phyloP scores from a whole-genome alignment of 345 rosid genomes.

The Eucalyptus paniculata region DNA sequence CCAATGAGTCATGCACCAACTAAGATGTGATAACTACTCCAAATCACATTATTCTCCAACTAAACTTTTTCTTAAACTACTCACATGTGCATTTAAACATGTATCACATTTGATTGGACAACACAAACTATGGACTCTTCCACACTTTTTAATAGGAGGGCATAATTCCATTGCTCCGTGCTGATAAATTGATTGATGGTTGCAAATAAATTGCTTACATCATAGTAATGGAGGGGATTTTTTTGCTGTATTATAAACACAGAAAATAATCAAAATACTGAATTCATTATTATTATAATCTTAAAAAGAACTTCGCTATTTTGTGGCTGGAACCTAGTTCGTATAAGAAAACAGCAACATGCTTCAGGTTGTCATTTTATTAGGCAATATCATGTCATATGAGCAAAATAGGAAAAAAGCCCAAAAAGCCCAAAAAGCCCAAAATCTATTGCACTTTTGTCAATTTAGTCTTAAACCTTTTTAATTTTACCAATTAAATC shows the following conservation, averaged over 20 bases:
- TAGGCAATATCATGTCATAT: neutral
- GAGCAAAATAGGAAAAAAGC: neutral
- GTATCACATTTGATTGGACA: neutral
- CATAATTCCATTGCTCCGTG: neutral
- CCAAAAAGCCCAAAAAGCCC: too few relatives aligned
- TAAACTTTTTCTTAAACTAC: neutral
- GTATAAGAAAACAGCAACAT: neutral
- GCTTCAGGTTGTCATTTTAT: neutral
- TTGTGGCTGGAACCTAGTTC: neutral
- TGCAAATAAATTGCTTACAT: neutral
- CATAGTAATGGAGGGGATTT: neutral
- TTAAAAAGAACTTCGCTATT: neutral
- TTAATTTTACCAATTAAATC: too few relatives aligned
- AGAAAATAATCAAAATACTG: neutral
- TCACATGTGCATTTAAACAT: neutral
- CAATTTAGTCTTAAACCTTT: too few relatives aligned
- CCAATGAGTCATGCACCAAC: neutral
- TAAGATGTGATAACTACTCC: neutral
- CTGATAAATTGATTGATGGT: neutral
- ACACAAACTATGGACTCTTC: neutral
- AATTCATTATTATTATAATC: neutral
- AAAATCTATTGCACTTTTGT: accelerated
- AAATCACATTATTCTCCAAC: neutral
- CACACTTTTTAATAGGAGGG: neutral
- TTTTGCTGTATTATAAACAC: neutral